Percentiles rank a stretch among this genome's conserved stretches.
These are phyloP conservation scores for Chrysophaeum taylorii DNA, from an alignment of 352 stramenopile species.

Conservation along the genomic window DNA sequence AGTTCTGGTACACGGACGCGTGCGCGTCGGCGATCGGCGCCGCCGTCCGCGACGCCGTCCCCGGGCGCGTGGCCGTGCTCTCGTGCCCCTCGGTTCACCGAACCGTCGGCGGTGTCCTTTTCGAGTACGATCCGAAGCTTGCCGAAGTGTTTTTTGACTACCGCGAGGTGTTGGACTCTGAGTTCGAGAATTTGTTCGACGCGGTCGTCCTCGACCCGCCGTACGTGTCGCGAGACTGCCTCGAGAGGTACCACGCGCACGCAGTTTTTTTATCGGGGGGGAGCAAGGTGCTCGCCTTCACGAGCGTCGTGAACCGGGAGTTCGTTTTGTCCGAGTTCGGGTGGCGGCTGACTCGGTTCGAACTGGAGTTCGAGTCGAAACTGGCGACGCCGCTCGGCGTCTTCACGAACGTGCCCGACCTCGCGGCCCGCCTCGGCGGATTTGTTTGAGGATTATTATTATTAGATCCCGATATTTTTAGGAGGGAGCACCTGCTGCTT, in stretches of 20 bases:
- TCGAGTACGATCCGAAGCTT: background rate
- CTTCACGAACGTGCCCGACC: background rate
- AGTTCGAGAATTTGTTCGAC: background rate
- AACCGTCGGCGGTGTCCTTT: background rate
- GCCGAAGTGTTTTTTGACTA: background rate
- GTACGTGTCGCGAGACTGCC: background rate
- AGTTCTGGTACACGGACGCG: slow-evolving; percentile 10
- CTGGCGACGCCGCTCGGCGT: background rate
- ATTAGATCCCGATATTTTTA: no score
- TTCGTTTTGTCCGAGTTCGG: background rate
- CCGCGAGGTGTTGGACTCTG: background rate
- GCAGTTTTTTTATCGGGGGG: background rate
- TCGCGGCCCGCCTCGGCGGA: background rate
- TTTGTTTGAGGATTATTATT: no score
- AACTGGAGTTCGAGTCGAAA: background rate
- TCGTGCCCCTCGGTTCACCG: background rate
- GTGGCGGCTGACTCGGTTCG: background rate
- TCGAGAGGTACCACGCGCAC: background rate
- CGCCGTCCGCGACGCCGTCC: background rate
- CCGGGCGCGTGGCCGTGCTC: background rate
- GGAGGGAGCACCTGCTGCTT: no score
- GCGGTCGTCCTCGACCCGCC: slow-evolving; percentile 7
- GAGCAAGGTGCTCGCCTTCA: background rate
- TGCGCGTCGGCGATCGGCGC: background rate
- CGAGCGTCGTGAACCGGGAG: background rate